Conservation (phyloP, 192 early-diverging fungal genomes). For the Dissophora ornata region DNA sequence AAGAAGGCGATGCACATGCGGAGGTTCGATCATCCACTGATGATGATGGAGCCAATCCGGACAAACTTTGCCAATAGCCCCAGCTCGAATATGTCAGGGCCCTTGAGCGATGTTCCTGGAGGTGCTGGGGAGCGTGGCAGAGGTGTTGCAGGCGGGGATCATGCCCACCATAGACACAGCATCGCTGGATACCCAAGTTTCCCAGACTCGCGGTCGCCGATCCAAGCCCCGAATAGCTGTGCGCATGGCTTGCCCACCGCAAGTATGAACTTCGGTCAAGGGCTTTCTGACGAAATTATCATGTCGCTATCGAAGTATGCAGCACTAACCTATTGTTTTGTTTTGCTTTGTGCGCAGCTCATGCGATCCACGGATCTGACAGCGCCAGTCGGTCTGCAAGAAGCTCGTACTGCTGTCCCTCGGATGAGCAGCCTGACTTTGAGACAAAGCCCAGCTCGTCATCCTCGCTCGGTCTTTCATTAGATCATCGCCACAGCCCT, state of each 20-base stretch:
- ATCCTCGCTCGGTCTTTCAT: neutral
- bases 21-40: constrained; percentile 24
- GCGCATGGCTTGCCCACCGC: constrained; percentile 14
- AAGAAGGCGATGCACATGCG: constrained; percentile 41
- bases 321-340: no score
- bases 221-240: neutral
- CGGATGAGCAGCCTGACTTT: constrained; percentile 2
- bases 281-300: no score
- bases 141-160: neutral
- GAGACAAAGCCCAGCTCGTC: neutral
- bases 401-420: constrained; percentile 22
- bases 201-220: constrained; percentile 8
- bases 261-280: neutral
- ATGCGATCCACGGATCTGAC: neutral
- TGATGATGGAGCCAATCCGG: constrained; percentile 31
- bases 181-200: constrained; percentile 37
- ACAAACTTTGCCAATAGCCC: constrained; percentile 20
- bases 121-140: neutral
- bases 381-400: neutral
- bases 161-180: constrained; percentile 33
- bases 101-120: neutral
- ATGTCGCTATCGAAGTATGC: no score
- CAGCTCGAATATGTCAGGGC: constrained; percentile 6
- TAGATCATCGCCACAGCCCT: neutral
- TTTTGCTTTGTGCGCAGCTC: neutral